phyloP scores from a whole-genome alignment of 2,329 filamentous ascomycete species.

The Capronia americana region DNA sequence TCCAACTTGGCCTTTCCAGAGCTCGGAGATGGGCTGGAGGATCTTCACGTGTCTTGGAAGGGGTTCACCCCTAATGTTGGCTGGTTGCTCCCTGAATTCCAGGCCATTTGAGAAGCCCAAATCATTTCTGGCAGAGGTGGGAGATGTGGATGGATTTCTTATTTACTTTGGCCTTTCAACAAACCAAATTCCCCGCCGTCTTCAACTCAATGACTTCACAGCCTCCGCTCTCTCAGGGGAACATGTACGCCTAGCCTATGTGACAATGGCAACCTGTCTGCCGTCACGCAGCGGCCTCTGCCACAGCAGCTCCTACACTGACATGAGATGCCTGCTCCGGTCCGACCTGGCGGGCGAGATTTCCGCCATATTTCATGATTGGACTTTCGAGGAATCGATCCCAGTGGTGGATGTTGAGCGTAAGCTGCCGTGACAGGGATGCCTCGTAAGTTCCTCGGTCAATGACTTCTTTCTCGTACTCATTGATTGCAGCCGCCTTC shows the following conservation, averaged over 20 bases:
- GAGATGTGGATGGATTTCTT: not conserved
- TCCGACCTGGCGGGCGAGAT: slow-evolving; percentile 4
- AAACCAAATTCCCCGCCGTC: not conserved
- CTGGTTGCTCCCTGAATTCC: slow-evolving; percentile 5
- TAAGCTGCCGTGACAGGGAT: not conserved
- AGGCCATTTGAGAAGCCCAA: not conserved
- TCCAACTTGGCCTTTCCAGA: not conserved
- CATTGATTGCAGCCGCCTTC: not conserved
- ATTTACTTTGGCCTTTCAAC: not conserved
- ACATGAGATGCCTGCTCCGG: not conserved
- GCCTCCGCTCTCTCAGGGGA: not conserved
- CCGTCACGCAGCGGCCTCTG: slow-evolving; percentile 10
- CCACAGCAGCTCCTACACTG: slow-evolving; percentile 7
- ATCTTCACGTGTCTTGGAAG: slow-evolving; percentile 1
- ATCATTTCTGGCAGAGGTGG: no score
- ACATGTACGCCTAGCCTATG: not conserved
- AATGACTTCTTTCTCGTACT: slow-evolving; percentile 8
- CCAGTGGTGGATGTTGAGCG: slow-evolving; percentile 6
- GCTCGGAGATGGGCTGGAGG: not conserved
- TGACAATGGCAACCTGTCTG: not conserved
- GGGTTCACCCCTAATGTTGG: slow-evolving; percentile 1
- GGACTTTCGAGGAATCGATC: slow-evolving; percentile 7
- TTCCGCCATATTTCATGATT: slow-evolving; percentile 5
- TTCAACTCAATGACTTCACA: not conserved
- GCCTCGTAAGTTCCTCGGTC: slow-evolving; percentile 1